These are phyloP conservation scores for Pseudocercospora musae DNA, from an alignment of 2,329 filamentous ascomycete species.

Conservation along the genomic window DNA sequence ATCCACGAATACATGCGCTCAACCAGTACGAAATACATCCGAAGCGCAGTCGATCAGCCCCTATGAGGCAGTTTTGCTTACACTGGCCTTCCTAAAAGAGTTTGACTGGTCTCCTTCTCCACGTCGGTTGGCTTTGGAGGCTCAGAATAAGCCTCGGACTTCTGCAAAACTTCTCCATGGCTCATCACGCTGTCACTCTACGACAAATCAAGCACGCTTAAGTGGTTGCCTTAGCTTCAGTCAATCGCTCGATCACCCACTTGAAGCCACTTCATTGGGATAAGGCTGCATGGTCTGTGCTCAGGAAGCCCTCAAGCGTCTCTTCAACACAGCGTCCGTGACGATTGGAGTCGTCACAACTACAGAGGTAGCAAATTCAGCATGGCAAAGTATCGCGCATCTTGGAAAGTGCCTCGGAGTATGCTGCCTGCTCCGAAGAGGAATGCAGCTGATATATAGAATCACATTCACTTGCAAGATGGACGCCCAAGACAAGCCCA, in stretches of 20 bases:
- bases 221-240: neutral
- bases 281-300: too few species aligned
- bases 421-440: neutral
- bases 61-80: neutral
- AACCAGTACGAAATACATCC: neutral
- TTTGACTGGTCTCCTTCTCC: neutral
- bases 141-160: neutral
- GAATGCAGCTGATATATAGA: neutral
- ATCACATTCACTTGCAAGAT: neutral
- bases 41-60: neutral
- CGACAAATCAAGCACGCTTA: neutral
- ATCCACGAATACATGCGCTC: too few species aligned
- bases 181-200: neutral
- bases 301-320: too few species aligned
- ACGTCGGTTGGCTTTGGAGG: neutral
- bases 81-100: neutral
- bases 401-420: neutral
- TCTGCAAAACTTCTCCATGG: neutral
- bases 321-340: neutral
- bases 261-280: too few species aligned
- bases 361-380: neutral
- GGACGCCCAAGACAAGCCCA: neutral
- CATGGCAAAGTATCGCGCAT: neutral
- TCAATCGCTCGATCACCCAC: neutral
- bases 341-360: neutral